These are phyloP conservation scores for Lepidium sativum DNA, from an alignment of 345 rosid species.

Conservation along the genomic window DNA sequence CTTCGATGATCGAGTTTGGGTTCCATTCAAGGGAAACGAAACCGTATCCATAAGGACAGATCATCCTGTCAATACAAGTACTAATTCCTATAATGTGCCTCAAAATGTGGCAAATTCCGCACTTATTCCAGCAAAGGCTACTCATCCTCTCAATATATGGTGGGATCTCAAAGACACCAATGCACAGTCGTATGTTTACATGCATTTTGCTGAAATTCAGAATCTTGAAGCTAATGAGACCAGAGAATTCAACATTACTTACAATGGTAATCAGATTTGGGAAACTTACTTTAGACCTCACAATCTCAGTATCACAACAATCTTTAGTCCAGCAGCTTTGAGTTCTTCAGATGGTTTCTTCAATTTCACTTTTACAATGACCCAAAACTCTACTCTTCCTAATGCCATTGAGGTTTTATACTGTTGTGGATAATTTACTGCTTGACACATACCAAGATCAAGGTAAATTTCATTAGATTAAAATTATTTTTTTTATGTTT, in stretches of 20 bases:
- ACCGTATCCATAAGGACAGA: slow-evolving; percentile 4
- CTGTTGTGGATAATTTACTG: slow-evolving; percentile 14
- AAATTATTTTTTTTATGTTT: no score
- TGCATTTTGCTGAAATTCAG: slow-evolving; percentile 43
- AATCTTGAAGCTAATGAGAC: slow-evolving; percentile 13
- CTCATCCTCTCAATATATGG: background rate
- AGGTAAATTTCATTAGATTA: slow-evolving; percentile 26
- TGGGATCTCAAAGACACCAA: background rate
- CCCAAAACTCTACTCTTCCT: slow-evolving; percentile 25
- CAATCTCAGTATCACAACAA: slow-evolving; percentile 22
- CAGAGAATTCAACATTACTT: slow-evolving; percentile 27
- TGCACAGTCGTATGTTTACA: slow-evolving; percentile 21
- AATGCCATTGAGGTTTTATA: slow-evolving; percentile 32
- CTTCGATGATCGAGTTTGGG: slow-evolving; percentile 35
- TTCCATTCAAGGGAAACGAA: background rate
- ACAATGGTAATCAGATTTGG: slow-evolving; percentile 13
- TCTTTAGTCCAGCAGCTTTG: slow-evolving; percentile 5
- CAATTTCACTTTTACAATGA: slow-evolving; percentile 9
- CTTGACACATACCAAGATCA: slow-evolving; percentile 25
- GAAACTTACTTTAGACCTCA: slow-evolving; percentile 16
- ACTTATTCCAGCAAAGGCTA: slow-evolving; percentile 10
- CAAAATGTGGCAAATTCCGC: slow-evolving; percentile 22
- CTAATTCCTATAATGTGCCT: slow-evolving; percentile 19
- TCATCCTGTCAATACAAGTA: background rate
- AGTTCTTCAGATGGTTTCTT: slow-evolving; percentile 14